phyloP scores from a whole-genome alignment of 2,329 filamentous ascomycete species.

The Domatiomyces catenatus region DNA sequence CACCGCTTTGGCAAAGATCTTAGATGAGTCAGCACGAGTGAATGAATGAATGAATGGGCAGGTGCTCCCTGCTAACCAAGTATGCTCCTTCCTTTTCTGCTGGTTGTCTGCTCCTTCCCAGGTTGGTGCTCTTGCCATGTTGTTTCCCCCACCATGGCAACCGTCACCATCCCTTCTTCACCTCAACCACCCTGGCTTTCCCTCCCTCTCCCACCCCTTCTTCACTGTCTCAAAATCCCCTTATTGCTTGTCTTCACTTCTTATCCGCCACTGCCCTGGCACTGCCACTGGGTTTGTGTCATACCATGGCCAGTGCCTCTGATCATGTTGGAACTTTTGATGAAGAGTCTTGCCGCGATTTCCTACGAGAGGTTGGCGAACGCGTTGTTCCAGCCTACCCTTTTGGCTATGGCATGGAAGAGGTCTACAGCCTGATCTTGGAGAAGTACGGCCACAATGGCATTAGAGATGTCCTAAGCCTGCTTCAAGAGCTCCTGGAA shows the following conservation, averaged over 20 bases:
- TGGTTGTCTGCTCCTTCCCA: background rate
- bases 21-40: background rate
- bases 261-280: background rate
- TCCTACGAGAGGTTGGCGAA: slow-evolving; percentile 16
- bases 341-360: slow-evolving; percentile 18
- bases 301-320: background rate
- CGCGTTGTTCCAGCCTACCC: slow-evolving; percentile 16
- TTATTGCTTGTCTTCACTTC: background rate
- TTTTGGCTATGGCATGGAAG: slow-evolving; percentile 19
- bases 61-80: background rate
- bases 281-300: slow-evolving; percentile 2
- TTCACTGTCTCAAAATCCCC: background rate
- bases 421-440: slow-evolving; percentile 16
- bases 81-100: background rate
- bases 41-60: background rate
- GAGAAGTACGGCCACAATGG: slow-evolving; percentile 14
- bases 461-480: slow-evolving; percentile 15
- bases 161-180: background rate
- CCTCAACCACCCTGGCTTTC: background rate
- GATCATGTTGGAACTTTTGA: slow-evolving; percentile 13
- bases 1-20: background rate
- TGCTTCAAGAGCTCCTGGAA: slow-evolving; percentile 18
- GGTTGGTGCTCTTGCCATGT: background rate
- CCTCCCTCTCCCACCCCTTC: background rate
- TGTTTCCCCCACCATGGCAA: background rate